Evolutionary conservation across 1,139 yeast genomes (phyloP).

Genomic region (Wickerhamomyces sp.): DNA sequence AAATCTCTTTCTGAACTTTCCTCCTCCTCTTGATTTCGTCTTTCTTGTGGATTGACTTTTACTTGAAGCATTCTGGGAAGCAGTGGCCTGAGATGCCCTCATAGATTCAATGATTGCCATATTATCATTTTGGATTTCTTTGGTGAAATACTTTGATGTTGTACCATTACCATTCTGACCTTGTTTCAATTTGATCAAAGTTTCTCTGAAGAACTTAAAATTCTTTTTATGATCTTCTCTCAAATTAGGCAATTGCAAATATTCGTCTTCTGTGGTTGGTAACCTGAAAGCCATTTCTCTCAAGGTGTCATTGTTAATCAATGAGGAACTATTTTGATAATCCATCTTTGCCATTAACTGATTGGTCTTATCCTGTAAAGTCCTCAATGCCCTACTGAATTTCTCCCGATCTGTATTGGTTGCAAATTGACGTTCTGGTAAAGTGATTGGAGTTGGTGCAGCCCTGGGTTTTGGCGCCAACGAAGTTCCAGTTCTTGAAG

Average conservation of each 20-base stretch:
- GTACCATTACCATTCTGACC: slow-evolving; percentile 1
- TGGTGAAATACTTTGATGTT: slow-evolving; percentile 1
- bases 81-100: slow-evolving; percentile 4
- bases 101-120: slow-evolving; percentile 8
- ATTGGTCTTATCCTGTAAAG: slow-evolving; percentile 41
- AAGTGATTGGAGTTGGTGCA: slow-evolving; percentile 19
- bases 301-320: slow-evolving; percentile 45
- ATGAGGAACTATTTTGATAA: slow-evolving; percentile 34
- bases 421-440: slow-evolving; percentile 22
- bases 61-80: not conserved
- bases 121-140: slow-evolving; percentile 1
- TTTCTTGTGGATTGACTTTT: not conserved
- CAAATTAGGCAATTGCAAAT: slow-evolving; percentile 37
- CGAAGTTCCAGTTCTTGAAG: slow-evolving; percentile 1
- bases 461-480: slow-evolving; percentile 5
- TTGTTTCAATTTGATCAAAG: slow-evolving; percentile 36
- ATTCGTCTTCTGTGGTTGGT: slow-evolving; percentile 53
- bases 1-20: not conserved
- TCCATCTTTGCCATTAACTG: slow-evolving; percentile 39
- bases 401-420: slow-evolving; percentile 24
- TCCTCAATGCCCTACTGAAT: slow-evolving; percentile 27
- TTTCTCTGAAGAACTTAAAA: slow-evolving; percentile 43
- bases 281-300: slow-evolving; percentile 50
- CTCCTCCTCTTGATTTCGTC: not conserved
- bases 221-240: slow-evolving; percentile 36